Base-by-base conservation (phyloP, 2,329 filamentous ascomycete genomes). In the Sphaerostilbella broomeana region DNA sequence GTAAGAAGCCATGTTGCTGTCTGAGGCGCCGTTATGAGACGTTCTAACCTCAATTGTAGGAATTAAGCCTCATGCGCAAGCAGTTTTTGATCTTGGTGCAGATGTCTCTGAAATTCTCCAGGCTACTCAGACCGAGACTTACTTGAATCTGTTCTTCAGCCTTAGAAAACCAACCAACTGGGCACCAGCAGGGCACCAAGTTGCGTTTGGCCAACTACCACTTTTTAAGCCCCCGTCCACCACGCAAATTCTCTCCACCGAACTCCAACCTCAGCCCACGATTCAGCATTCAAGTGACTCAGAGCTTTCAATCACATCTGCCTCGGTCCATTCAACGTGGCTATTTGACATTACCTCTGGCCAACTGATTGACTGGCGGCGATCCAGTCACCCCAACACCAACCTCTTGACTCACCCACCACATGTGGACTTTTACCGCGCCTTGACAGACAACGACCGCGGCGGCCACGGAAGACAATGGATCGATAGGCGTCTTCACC, bases 391-490 rank as follows among this genome's bases (percentile, higher is more conserved):
- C 3, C 51, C 55, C 0, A 33, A 52, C 6, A 40, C 46, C 17
- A 68, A 70, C 46, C 51, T 73, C 19, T 61, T 75, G 34, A 65
- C 64, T 4, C 53, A 64, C 20, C 67, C 70, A 1, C 50, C 70
- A 3, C 47, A 58, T 2, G 63, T 80, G 27, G 67, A 69, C 45
- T 73, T 84, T 54, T 83, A 79, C 63, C 77, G 80, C 26, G 73
- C 81, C 1, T 66, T 73, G 25, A 84, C 79, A 0, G 77, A 84
- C 59, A 84, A 84, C 52, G 80, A 84, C 52, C 64, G 67, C 4
- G 71, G 71, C 0, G 63, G 65, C 6, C 73, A 75, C 47, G 78
- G 76, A 1, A 61, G 66, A 36, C 68, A 79, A 44, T 84, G 80
- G 79, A 58, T 64, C 9, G 63, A 67, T 13, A 51, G 59, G 6